Base-by-base conservation (phyloP, 306 rosid species). In the Medicago truncatula region DNA sequence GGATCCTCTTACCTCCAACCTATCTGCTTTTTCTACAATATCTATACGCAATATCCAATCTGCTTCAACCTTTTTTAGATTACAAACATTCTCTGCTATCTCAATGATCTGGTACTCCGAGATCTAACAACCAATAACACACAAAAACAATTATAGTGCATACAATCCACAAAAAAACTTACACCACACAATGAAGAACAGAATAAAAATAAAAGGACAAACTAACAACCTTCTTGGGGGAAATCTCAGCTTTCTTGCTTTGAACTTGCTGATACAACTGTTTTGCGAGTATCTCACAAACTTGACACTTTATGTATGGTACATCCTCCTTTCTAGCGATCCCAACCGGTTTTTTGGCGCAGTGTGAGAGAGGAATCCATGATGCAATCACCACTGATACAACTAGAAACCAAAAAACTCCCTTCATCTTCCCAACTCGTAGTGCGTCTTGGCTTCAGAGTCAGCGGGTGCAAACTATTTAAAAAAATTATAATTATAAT, bases 41-140 rank as follows among this genome's bases (percentile, higher is more conserved):
- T 95, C 98, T 68, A 95, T 90, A 81, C 80, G 83, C 81, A 95
- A 80, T 70, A 95, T 92, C 97, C 98, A 95, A 86, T 95, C 97
- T 14, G 97, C 97, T 84, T 92, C 97, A 0, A 83, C 86, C 83
- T 90, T 95, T 87, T 92, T 95, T 86, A 95, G 84, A 84, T 90
- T 90, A 71, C 97, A 95, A 75, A 89, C 93, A 85, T 90, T 95
- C 96, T 95, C 97, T 46, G 93, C 84, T 70, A 95, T 88, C 87
- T 95, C 97, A 79, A 95, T 95, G 38, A 95, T 89, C 74, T 92
- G 91, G 83, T 83, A 85, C 86, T 95, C 98, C 63, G 97, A 92
- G 89, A 92, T 92, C 98, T 90, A 83, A 20, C 62, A 59, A 47
- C 77, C 71, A 28, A 83, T 65, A 56, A 59, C 31, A 74, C 16